Evolutionary conservation across 345 rosid genomes (phyloP).

Genomic region (Syzygium aromaticum): DNA sequence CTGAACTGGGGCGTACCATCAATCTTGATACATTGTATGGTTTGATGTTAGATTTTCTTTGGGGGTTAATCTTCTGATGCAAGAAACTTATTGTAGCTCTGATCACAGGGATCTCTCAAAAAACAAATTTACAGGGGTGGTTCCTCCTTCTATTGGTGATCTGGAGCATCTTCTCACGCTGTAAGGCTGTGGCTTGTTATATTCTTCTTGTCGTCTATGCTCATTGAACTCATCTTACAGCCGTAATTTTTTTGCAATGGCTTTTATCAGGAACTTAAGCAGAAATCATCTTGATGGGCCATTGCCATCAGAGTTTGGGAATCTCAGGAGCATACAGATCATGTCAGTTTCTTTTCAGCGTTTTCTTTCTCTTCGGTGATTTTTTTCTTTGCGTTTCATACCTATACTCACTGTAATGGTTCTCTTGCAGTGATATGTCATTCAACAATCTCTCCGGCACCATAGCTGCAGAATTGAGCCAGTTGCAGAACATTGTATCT

Average conservation of each 20-base stretch:
- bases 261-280: constrained; percentile 55
- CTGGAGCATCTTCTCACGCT: constrained; percentile 88
- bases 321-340: constrained; percentile 67
- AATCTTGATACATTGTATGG: constrained; percentile 85
- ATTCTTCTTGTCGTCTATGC: background rate
- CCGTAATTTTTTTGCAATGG: background rate
- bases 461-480: constrained; percentile 78
- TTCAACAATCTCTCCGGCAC: constrained; percentile 57
- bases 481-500: constrained; percentile 64
- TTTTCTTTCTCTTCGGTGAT: background rate
- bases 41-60: background rate
- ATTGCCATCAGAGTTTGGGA: constrained; percentile 74
- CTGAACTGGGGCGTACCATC: constrained; percentile 68
- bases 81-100: background rate
- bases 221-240: background rate
- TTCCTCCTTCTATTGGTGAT: constrained; percentile 75
- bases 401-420: background rate
- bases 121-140: constrained; percentile 63
- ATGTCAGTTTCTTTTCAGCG: constrained; percentile 26
- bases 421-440: constrained; percentile 56
- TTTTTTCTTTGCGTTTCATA: too few species aligned
- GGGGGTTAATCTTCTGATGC: background rate
- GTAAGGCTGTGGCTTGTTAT: constrained; percentile 25
- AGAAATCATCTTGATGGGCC: constrained; percentile 51
- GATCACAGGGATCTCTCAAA: constrained; percentile 69